Evolutionary conservation across 2,329 filamentous ascomycete genomes (phyloP), one percentile per base, ranked within the genome.

Genomic region (Chaetomiaceae sp.): DNA sequence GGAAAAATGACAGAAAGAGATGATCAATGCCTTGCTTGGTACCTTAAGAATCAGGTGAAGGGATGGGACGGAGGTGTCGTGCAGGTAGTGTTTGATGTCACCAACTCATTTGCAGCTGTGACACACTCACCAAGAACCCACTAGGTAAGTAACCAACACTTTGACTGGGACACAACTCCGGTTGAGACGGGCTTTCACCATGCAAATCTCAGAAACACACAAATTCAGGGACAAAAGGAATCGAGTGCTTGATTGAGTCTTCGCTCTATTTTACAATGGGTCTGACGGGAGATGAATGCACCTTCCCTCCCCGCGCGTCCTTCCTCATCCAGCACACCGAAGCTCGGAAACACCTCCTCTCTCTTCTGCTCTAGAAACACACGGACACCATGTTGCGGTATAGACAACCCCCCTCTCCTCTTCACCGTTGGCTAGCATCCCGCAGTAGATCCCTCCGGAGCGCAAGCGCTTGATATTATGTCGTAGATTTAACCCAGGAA

Each of bases 211-310:
- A 11, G 29, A 30, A 30, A 30, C 29, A 4, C 29, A 7, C 42
- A 32, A 47, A 18, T 49, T 48, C 41, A 47, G 37, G 45, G 68
- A 76, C 73, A 75, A 77, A 78, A 70, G 70, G 70, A 78, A 79
- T 74, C 68, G 71, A 76, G 74, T 75, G 72, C 71, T 76, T 72
- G 67, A 72, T 78, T 77, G 73, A 76, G 74, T 74, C 72, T 73
- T 73, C 62, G 67, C 74, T 78, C 74, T 78, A 78, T 75, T 78
- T 79, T 79, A 79, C 75, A 79, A 69, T 51, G 71, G 69, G 68
- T 68, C 69, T 67, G 70, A 69, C 65, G 66, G 68, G 69, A 66
- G 63, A 67, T 65, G 66, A 62, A n/a, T n/a, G n/a, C n/a, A n/a
- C n/a, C 64, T 65, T 65, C 66, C 61, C 62, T 36, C 59, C 66